Evolutionary conservation across 2,329 filamentous ascomycete genomes (phyloP).

Genomic region (Neurospora crassa): DNA sequence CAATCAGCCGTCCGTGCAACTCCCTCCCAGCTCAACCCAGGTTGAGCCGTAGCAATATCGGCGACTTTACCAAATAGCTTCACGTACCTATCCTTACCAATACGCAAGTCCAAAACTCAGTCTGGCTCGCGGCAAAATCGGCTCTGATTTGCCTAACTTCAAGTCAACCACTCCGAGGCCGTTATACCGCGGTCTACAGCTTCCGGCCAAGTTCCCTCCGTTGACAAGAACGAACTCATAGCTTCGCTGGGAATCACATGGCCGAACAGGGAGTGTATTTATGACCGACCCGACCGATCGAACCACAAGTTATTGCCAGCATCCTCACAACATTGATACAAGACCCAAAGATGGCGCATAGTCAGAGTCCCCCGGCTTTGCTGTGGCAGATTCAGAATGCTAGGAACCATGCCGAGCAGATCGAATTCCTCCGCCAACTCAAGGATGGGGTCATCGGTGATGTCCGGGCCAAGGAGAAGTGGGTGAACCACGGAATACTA

Average conservation of each 20-base stretch:
- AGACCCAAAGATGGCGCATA: constrained; percentile 39
- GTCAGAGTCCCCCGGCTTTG: constrained; percentile 38
- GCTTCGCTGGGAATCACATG: background rate
- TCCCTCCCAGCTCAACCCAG: background rate
- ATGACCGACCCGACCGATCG: background rate
- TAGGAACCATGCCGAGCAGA: constrained; percentile 40
- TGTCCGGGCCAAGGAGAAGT: constrained; percentile 73
- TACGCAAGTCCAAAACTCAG: background rate
- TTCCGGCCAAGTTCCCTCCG: background rate
- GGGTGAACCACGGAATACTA: constrained; percentile 61
- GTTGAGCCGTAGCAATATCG: background rate
- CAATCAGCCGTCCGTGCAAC: background rate
- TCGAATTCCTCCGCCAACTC: constrained; percentile 56
- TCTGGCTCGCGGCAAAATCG: background rate
- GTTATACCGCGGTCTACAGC: background rate
- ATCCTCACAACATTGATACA: background rate
- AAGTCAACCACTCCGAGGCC: background rate
- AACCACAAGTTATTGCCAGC: background rate
- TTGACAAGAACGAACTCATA: background rate
- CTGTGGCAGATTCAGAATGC: constrained; percentile 48
- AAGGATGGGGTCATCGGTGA: constrained; percentile 91
- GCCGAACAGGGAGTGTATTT: background rate
- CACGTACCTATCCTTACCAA: background rate
- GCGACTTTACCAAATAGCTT: background rate
- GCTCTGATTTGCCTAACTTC: background rate